Evolutionary conservation across 805 yeast species (phyloP).

Genomic region (Lipomyces anomalus): DNA sequence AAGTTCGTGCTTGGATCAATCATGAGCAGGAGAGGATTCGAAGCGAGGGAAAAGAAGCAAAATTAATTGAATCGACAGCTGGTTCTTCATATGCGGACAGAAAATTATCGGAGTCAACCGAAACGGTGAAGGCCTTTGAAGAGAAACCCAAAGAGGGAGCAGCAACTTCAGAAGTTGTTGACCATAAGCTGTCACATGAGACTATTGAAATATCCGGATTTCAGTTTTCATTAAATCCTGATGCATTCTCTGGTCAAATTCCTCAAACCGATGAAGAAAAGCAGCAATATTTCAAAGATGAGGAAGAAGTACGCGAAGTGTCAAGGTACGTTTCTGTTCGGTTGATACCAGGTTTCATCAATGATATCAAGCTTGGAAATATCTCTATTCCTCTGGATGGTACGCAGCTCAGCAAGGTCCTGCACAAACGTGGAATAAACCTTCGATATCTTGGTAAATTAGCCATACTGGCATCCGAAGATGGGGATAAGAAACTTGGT

Average conservation of each 20-base stretch:
- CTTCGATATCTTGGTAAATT: slow-evolving; percentile 76
- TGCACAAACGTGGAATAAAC: slow-evolving; percentile 83
- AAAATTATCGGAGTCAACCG: slow-evolving; percentile 2
- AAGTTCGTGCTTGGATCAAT: slow-evolving; percentile 50
- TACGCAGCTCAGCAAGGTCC: slow-evolving; percentile 53
- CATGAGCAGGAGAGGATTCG: slow-evolving; percentile 44
- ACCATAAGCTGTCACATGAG: slow-evolving; percentile 8
- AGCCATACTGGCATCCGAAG: slow-evolving; percentile 37
- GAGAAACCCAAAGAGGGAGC: slow-evolving; percentile 24
- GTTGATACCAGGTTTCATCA: slow-evolving; percentile 59
- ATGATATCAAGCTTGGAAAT: slow-evolving; percentile 47
- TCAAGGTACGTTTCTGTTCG: slow-evolving; percentile 55
- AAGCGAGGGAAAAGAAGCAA: slow-evolving; percentile 37
- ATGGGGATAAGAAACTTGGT: slow-evolving; percentile 33
- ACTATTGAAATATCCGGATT: slow-evolving; percentile 14
- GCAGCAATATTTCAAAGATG: slow-evolving; percentile 44
- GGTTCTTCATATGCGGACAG: not conserved
- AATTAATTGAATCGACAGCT: slow-evolving; percentile 6
- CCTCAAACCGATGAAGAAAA: slow-evolving; percentile 35
- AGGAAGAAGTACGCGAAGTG: slow-evolving; percentile 60
- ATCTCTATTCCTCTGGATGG: slow-evolving; percentile 74
- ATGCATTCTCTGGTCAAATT: slow-evolving; percentile 50
- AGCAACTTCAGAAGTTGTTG: slow-evolving; percentile 22
- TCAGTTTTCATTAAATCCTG: slow-evolving; percentile 67
- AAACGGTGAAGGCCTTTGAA: slow-evolving; percentile 1